These are phyloP conservation scores for Saccharomyces hybrid DNA, from an alignment of 1,139 yeast species.

Conservation along the genomic window DNA sequence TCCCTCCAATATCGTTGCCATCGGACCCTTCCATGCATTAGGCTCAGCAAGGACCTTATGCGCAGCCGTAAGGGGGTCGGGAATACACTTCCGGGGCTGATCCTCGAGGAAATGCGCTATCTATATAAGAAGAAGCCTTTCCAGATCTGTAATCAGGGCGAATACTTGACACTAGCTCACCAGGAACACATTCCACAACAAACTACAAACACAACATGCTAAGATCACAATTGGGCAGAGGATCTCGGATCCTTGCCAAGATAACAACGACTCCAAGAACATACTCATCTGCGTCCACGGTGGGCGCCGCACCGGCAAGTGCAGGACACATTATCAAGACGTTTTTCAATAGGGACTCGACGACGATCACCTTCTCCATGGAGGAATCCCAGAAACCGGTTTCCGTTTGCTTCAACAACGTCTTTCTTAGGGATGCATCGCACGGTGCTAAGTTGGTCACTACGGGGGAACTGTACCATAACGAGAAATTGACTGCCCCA, in stretches of 20 bases:
- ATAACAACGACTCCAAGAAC: background rate
- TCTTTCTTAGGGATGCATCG: slow-evolving; percentile 63
- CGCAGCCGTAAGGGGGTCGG: slow-evolving; percentile 1
- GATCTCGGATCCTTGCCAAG: background rate
- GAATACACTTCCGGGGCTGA: background rate
- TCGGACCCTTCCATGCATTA: background rate
- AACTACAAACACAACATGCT: background rate
- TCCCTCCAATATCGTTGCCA: background rate
- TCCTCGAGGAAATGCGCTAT: background rate
- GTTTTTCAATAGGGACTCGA: background rate
- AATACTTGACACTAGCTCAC: background rate
- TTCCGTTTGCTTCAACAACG: slow-evolving; percentile 41
- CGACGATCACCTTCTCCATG: background rate
- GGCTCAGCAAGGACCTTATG: background rate
- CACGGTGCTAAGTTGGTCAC: slow-evolving; percentile 57
- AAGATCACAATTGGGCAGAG: background rate
- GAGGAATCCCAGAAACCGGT: slow-evolving; percentile 12
- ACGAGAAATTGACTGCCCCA: slow-evolving; percentile 32
- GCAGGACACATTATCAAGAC: background rate
- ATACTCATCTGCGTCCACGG: background rate
- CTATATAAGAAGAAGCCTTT: background rate
- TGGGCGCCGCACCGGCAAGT: background rate
- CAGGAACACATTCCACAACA: background rate
- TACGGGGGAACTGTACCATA: slow-evolving; percentile 41
- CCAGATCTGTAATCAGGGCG: background rate